Evolutionary conservation across 73 alveolate genomes (phyloP), one percentile per base, ranked within the genome.

Genomic region (Stentor roeselii): DNA sequence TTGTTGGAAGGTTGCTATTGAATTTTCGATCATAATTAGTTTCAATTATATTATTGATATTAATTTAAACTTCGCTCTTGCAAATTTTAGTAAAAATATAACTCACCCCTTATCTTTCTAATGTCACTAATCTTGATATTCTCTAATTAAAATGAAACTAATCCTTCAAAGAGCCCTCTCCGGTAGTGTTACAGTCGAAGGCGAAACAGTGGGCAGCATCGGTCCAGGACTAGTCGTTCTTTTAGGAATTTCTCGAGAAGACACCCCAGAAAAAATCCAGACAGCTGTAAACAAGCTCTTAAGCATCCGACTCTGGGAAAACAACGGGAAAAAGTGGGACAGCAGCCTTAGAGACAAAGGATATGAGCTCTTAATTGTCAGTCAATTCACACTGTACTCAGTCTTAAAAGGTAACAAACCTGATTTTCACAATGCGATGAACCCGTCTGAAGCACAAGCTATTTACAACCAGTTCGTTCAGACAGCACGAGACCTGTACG

Each of bases 361-460:
- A 3, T 91, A 83, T 60, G 98, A 93, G 35, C 76, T 96, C 3
- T 75, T 96, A 80, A 84, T 96, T 0, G 98, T 96, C 27, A 89
- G 97, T 31, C 93, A 96, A 76, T 96, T 96, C 93, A 96, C 99
- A 41, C 94, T 96, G 39, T 96, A 96, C 86, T 90, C 90, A 41
- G 75, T 78, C 38, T 61, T 96, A 82, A 96, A 96, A 86, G 99
- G 99, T 58, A 93, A 93, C 82, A 95, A 93, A 75, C 99, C 99
- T 3, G 99, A 96, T 86, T 96, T 93, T 85, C 99, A 96, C 86
- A 85, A 80, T 78, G 98, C 99, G 6, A 95, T 94, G 98, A 93
- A 93, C 38, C 94, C 93, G 11, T 97, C 94, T 31, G 86, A 95
- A 85, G 99, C 99, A 3, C 88, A 83, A 83, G 89, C 60, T 27